Conservation (phyloP, 2,329 filamentous ascomycete genomes). For the Metarhizium humberi region DNA sequence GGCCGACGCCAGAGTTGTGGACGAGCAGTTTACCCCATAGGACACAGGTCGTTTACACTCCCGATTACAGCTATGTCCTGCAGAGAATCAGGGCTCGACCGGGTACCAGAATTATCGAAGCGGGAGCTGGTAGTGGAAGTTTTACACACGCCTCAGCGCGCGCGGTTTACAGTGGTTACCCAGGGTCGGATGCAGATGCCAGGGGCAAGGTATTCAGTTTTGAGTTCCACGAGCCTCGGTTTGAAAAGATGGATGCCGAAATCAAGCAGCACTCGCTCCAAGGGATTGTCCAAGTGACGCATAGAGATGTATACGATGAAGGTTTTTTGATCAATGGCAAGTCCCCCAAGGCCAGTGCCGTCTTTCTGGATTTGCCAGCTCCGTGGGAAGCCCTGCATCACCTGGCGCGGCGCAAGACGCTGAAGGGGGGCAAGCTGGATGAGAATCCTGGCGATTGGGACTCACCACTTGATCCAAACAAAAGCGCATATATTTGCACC, state of each 20-base stretch:
- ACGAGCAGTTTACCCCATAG: constrained; percentile 70
- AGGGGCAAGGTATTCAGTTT: constrained; percentile 71
- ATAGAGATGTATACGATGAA: constrained; percentile 69
- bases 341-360: constrained; percentile 56
- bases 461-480: constrained; percentile 61
- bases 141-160: constrained; percentile 73
- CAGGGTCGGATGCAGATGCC: constrained; percentile 30
- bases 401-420: constrained; percentile 45
- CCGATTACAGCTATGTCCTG: constrained; percentile 77
- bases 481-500: constrained; percentile 73
- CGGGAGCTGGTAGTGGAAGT: constrained; percentile 72
- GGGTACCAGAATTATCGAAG: constrained; percentile 66
- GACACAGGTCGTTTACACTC: constrained; percentile 80
- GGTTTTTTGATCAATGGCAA: constrained; percentile 57
- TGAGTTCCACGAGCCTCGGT: constrained; percentile 69
- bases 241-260: constrained; percentile 59
- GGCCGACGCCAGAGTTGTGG: constrained; percentile 75
- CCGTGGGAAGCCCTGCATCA: constrained; percentile 74
- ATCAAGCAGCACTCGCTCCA: constrained; percentile 58
- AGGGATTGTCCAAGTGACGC: constrained; percentile 59
- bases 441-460: constrained; percentile 30
- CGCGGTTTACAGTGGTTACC: constrained; percentile 67
- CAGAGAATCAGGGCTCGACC: constrained; percentile 67
- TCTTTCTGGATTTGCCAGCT: constrained; percentile 74
- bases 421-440: constrained; percentile 13